phyloP scores from a whole-genome alignment of 352 stramenopile genomes.

The Phytophthora foliorum region DNA sequence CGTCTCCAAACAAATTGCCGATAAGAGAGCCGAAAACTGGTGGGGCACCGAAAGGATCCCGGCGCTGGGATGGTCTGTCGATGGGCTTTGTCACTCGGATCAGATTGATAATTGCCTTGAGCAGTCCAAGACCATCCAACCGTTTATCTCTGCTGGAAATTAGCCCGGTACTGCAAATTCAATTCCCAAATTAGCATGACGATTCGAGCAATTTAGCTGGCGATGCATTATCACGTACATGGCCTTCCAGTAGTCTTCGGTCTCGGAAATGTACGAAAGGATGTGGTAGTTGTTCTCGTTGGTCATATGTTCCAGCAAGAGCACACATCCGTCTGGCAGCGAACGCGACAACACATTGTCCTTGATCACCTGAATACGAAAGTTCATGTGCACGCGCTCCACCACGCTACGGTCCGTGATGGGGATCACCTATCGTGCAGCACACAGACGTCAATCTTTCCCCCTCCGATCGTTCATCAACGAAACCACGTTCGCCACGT shows the following conservation, averaged over 20 bases:
- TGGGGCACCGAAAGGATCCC: constrained; percentile 59
- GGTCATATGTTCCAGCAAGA: constrained; percentile 84
- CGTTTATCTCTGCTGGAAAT: constrained; percentile 48
- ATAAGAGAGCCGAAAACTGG: constrained; percentile 72
- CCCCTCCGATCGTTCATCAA: not conserved
- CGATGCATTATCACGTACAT: constrained; percentile 47
- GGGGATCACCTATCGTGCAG: constrained; percentile 61
- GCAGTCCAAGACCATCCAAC: constrained; percentile 62
- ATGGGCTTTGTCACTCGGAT: constrained; percentile 68
- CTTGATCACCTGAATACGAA: constrained; percentile 90
- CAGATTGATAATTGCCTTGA: constrained; percentile 81
- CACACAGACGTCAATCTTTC: constrained; percentile 8
- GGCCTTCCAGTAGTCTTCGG: constrained; percentile 71
- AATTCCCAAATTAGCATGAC: constrained; percentile 17
- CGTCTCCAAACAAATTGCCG: constrained; percentile 76
- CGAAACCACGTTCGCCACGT: constrained; percentile 24
- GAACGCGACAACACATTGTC: constrained; percentile 87
- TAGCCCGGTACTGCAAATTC: constrained; percentile 54
- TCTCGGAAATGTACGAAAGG: constrained; percentile 82
- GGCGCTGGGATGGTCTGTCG: constrained; percentile 69
- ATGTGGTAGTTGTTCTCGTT: constrained; percentile 92
- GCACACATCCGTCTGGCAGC: constrained; percentile 74
- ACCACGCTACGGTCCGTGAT: constrained; percentile 72
- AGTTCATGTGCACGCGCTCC: constrained; percentile 87
- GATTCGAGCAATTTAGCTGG: not conserved